A percentile compares a stretch with the other conserved stretches of the same genome.
Conservation (phyloP, 192 early-diverging fungal species). For the Coemansia sp. region DNA sequence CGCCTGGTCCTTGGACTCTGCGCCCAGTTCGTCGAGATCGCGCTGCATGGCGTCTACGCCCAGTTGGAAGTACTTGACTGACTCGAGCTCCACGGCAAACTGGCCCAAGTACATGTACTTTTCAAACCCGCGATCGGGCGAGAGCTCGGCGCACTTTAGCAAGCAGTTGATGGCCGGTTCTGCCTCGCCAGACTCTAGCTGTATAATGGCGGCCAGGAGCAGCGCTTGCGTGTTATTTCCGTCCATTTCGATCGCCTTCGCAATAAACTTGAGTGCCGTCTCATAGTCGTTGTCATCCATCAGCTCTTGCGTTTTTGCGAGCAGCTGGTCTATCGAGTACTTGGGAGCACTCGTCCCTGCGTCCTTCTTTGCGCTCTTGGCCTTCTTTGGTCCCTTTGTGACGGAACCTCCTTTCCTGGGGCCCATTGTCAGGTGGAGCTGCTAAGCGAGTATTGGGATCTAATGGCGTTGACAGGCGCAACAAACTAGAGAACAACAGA, state of each 20-base stretch:
- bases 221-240: conserved; percentile 63
- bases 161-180: conserved; percentile 67
- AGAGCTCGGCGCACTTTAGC: conserved; percentile 60
- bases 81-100: conserved; percentile 66
- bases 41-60: conserved; percentile 69
- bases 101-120: conserved; percentile 93
- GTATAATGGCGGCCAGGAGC: conserved; percentile 71
- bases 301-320: conserved; percentile 63
- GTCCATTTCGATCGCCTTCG: conserved; percentile 67
- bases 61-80: conserved; percentile 71
- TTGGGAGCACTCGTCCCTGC: conserved; percentile 15
- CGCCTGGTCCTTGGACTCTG: conserved; percentile 31
- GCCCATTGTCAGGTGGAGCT: conserved; percentile 1
- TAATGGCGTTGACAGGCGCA: not conserved
- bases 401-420: conserved; percentile 3
- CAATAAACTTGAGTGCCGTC: conserved; percentile 70
- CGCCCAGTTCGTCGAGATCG: conserved; percentile 45
- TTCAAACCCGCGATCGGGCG: conserved; percentile 67
- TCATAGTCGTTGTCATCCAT: conserved; percentile 81
- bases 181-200: conserved; percentile 74
- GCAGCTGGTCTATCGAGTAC: conserved; percentile 64
- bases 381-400: conserved; percentile 22
- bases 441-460: too few relatives aligned
- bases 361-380: conserved; percentile 11
- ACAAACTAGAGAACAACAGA: not conserved